Percentiles rank a stretch among this genome's conserved stretches.
phyloP scores from a whole-genome alignment of 1,139 yeast species.

The Debaryomyces robertsiae region DNA sequence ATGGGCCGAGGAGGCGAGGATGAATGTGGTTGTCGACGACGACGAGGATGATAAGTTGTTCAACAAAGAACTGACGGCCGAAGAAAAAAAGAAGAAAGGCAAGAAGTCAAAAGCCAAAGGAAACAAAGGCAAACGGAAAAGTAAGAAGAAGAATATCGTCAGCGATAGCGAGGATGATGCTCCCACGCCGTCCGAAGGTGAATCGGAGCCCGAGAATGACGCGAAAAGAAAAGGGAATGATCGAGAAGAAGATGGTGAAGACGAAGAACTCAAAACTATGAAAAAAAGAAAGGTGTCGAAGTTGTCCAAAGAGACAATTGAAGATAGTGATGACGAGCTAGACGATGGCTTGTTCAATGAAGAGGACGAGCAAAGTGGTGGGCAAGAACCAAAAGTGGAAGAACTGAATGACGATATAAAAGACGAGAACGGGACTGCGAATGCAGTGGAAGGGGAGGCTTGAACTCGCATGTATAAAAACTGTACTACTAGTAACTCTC shows the following conservation, averaged over 20 bases:
- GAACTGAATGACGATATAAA: constrained; percentile 1
- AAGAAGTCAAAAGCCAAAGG: constrained; percentile 17
- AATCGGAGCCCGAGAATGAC: constrained; percentile 19
- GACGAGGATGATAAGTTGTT: constrained; percentile 36
- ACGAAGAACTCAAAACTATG: constrained; percentile 14
- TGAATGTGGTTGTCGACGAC: constrained; percentile 35
- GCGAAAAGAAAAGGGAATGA: constrained; percentile 25
- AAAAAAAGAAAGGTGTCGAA: constrained; percentile 31
- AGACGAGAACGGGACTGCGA: constrained; percentile 5
- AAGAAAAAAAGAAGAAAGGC: constrained; percentile 22
- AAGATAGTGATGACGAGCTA: constrained; percentile 56
- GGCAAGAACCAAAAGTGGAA: constrained; percentile 8
- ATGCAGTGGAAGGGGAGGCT: constrained; percentile 1
- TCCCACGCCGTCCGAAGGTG: constrained; percentile 22
- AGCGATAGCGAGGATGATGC: constrained; percentile 36
- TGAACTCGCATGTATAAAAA: constrained; percentile 5
- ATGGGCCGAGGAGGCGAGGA: constrained; percentile 67
- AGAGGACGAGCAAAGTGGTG: not conserved
- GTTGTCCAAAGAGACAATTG: constrained; percentile 51
- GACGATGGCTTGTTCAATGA: constrained; percentile 28
- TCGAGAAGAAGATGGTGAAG: constrained; percentile 30
- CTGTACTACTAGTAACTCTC: constrained; percentile 7
- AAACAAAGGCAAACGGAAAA: constrained; percentile 22
- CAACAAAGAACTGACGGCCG: constrained; percentile 31
- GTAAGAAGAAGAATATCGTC: constrained; percentile 24